These are phyloP conservation scores for Ottelia alismoides DNA, from an alignment of 106 monocot species.

Conservation along the genomic window DNA sequence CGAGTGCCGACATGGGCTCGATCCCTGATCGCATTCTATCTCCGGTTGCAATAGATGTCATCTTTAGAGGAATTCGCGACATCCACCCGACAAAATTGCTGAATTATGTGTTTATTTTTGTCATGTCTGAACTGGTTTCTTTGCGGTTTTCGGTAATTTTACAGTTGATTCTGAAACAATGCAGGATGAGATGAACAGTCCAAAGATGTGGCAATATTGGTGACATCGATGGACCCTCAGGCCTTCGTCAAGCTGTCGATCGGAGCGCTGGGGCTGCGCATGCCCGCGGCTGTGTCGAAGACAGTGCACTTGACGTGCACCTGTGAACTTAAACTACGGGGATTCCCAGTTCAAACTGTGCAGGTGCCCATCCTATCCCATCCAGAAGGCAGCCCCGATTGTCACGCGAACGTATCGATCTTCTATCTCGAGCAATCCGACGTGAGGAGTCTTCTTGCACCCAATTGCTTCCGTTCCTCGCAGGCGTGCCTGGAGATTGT, in stretches of 20 bases:
- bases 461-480: conserved; percentile 36
- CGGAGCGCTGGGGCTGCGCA: conserved; percentile 67
- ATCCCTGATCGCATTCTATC: too few relatives aligned
- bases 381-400: conserved; percentile 31
- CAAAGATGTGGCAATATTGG: conserved; percentile 12
- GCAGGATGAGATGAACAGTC: too few relatives aligned
- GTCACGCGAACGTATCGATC: conserved; percentile 27
- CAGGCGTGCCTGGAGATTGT: conserved; percentile 45
- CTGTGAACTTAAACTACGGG: conserved; percentile 63
- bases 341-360: conserved; percentile 60
- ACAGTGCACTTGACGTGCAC: conserved; percentile 5
- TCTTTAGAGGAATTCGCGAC: too few relatives aligned
- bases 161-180: too few relatives aligned
- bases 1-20: too few relatives aligned
- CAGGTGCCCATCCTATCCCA: conserved; percentile 45
- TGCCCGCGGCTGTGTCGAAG: conserved; percentile 20
- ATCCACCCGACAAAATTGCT: too few relatives aligned
- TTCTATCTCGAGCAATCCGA: conserved; percentile 80
- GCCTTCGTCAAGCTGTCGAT: conserved; percentile 62
- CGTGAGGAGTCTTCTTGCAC: conserved; percentile 26
- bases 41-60: too few relatives aligned
- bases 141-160: too few relatives aligned
- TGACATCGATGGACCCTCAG: conserved; percentile 78
- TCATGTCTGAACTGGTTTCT: too few relatives aligned
- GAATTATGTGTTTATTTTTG: too few relatives aligned